Percentiles rank a stretch among this genome's conserved stretches.
phyloP scores from a whole-genome alignment of 2,329 filamentous ascomycete genomes.

The Eurotiales sp. region DNA sequence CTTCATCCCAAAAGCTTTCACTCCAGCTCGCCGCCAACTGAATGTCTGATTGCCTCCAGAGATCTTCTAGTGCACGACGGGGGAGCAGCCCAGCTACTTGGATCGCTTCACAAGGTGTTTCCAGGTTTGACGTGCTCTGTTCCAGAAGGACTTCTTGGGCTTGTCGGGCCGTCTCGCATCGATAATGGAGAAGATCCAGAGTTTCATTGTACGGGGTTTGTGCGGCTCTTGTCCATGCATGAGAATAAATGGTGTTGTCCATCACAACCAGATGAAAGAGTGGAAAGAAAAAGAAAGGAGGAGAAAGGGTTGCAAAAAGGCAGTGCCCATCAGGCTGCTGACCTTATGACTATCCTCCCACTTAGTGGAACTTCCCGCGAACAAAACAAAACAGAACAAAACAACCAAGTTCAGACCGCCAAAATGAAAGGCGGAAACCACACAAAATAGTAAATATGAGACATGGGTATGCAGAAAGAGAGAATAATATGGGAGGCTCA shows the following conservation, averaged over 20 bases:
- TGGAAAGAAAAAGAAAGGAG: background rate
- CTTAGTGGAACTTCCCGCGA: background rate
- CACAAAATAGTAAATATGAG: slow-evolving; percentile 15
- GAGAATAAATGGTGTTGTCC: background rate
- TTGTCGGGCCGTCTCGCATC: slow-evolving; percentile 7
- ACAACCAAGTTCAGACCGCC: background rate
- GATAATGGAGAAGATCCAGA: slow-evolving; percentile 16
- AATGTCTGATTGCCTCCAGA: background rate
- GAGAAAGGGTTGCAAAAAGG: background rate
- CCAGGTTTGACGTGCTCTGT: slow-evolving; percentile 1
- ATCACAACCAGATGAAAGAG: background rate
- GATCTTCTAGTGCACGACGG: background rate
- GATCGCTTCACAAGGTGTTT: background rate
- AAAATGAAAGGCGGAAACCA: slow-evolving; percentile 16
- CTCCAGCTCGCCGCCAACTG: slow-evolving; percentile 5
- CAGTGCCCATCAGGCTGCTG: background rate
- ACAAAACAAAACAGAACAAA: background rate
- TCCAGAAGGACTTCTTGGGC: slow-evolving; percentile 9
- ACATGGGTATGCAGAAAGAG: slow-evolving; percentile 1
- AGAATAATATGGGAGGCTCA: background rate
- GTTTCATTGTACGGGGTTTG: background rate
- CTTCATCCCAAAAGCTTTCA: slow-evolving; percentile 9
- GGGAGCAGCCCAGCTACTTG: background rate
- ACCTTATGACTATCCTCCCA: background rate
- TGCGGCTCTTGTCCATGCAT: slow-evolving; percentile 3